Evolutionary conservation across 1,139 yeast species (phyloP).

Genomic region (Cylindricascospora bacillispora): DNA sequence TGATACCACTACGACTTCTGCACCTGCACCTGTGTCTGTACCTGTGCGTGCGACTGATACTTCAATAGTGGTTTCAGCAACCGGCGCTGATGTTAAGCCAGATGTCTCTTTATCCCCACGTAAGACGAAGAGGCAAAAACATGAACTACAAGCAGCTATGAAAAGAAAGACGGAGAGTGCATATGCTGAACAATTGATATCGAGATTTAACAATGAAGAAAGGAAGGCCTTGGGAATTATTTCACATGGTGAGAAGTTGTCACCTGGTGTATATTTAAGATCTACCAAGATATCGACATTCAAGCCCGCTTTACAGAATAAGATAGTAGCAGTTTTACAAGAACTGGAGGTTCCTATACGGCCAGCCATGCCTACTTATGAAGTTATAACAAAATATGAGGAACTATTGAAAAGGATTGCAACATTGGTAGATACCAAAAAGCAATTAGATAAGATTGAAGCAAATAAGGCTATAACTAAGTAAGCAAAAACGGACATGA

Average conservation of each 20-base stretch:
- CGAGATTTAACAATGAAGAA: constrained; percentile 60
- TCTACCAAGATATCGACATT: constrained; percentile 52
- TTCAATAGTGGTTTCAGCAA: constrained; percentile 14
- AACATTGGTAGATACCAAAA: constrained; percentile 69
- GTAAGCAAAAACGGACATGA: constrained; percentile 8
- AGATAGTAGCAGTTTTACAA: constrained; percentile 57
- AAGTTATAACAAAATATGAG: constrained; percentile 70
- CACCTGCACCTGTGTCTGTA: constrained; percentile 8
- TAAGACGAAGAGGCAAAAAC: constrained; percentile 26
- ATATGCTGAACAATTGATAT: constrained; percentile 28
- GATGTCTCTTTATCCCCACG: constrained; percentile 9
- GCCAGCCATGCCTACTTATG: constrained; percentile 83
- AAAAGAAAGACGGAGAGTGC: constrained; percentile 24
- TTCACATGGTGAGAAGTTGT: constrained; percentile 67
- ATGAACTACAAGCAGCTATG: constrained; percentile 21
- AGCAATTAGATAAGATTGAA: constrained; percentile 76
- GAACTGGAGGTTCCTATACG: constrained; percentile 67
- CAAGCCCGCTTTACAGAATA: constrained; percentile 64
- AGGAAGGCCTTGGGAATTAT: constrained; percentile 78
- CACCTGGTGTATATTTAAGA: constrained; percentile 52
- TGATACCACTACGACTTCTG: constrained; percentile 17
- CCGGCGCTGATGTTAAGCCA: constrained; percentile 3
- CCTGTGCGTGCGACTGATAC: too few relatives aligned
- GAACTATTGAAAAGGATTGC: constrained; percentile 60
- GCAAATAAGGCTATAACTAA: constrained; percentile 59